Evolutionary conservation across 495 filamentous ascomycete genomes (phyloP).

Genomic region (Geopyxis carbonaria): DNA sequence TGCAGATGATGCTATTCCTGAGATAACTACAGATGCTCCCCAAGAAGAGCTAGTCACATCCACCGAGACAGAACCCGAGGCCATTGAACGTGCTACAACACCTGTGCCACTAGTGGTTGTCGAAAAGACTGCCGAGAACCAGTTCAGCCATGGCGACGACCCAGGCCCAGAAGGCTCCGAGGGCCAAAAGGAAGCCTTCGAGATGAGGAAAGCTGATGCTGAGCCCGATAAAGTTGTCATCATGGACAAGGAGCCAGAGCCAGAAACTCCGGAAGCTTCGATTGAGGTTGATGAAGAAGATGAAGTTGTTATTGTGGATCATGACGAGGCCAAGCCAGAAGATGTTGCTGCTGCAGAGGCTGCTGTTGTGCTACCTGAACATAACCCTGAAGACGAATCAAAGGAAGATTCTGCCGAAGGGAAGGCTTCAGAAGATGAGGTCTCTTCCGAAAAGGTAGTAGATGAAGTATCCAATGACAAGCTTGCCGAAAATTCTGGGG

Average conservation of each 20-base stretch:
- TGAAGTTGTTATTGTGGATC: conserved; percentile 10
- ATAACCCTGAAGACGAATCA: not conserved
- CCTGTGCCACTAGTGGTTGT: conserved; percentile 6
- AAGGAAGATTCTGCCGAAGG: not conserved
- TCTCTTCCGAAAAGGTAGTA: not conserved
- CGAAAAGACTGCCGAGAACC: conserved; percentile 11
- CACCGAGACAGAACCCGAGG: conserved; percentile 3
- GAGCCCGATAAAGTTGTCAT: conserved; percentile 7
- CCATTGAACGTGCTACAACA: not conserved
- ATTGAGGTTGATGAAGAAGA: conserved; percentile 7
- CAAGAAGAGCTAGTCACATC: not conserved
- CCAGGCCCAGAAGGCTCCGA: conserved; percentile 6
- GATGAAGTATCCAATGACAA: not conserved
- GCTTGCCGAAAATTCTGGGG: not conserved
- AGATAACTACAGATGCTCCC: not conserved
- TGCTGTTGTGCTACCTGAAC: conserved; percentile 8
- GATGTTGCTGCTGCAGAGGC: conserved; percentile 19
- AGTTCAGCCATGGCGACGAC: conserved; percentile 11
- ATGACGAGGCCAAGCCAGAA: conserved; percentile 18
- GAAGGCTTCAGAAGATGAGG: not conserved
- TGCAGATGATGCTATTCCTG: not conserved
- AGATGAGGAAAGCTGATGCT: conserved; percentile 22
- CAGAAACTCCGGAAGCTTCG: not conserved
- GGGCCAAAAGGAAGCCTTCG: conserved; percentile 14
- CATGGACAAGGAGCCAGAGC: too few species aligned